Conservation (phyloP, 495 filamentous ascomycete genomes). For the Baudoinia panamericana region DNA sequence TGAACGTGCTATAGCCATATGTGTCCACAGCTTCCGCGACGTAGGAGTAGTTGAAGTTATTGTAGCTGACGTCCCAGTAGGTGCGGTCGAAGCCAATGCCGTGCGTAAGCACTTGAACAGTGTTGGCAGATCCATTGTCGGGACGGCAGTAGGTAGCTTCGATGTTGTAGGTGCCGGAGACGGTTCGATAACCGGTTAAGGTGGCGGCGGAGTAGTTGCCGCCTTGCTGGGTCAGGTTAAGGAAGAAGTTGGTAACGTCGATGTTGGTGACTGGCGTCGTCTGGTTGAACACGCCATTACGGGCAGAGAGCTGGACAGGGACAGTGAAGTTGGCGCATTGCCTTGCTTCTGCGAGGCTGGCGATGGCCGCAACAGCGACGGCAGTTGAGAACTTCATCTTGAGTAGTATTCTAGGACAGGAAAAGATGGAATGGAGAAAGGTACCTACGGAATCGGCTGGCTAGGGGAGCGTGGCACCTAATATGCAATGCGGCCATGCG, state of each 20-base stretch:
- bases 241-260: conserved; percentile 31
- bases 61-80: conserved; percentile 44
- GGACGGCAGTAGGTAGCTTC: conserved; percentile 38
- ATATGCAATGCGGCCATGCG: no score
- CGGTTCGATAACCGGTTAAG: conserved; percentile 29
- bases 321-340: conserved; percentile 32
- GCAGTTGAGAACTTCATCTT: conserved; percentile 13
- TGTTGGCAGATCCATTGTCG: conserved; percentile 24
- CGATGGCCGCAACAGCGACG: conserved; percentile 11
- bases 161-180: conserved; percentile 36
- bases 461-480: no score
- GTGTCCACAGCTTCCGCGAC: conserved; percentile 38
- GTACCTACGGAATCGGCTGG: no score
- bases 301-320: conserved; percentile 27
- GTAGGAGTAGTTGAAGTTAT: conserved; percentile 44
- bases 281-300: conserved; percentile 29
- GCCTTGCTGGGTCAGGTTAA: conserved; percentile 28
- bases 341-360: conserved; percentile 22
- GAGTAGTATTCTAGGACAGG: no score
- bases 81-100: conserved; percentile 47
- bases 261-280: conserved; percentile 28
- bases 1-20: conserved; percentile 41
- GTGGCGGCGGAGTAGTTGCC: conserved; percentile 27
- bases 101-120: conserved; percentile 47
- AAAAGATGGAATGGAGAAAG: no score